Evolutionary conservation across 192 early-diverging fungal genomes (phyloP), one percentile per base, ranked within the genome.

Genomic region (Coemansia sp.): DNA sequence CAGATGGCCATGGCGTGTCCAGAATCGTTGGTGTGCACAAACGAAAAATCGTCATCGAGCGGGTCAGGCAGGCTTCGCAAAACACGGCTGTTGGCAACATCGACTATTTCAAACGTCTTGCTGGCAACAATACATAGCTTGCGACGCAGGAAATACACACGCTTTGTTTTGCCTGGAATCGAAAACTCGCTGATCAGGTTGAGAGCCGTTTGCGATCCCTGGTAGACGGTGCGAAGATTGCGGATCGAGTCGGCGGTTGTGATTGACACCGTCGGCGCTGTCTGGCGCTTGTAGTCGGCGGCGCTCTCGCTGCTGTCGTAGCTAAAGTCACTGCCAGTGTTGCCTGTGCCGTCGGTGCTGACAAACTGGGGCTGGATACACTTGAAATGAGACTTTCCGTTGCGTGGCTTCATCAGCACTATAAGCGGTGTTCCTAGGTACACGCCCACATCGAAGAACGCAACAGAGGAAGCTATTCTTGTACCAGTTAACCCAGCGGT

Each of bases 31-130:
- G 30, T 34, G 12, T 73, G 68, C 14, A 81, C 56, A 63, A 81
- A 81, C 36, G 74, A 81, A 70, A 81, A 76, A 67, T 81, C 79
- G 50, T 75, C 73, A 61, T 81, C 79, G 34, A 82, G 63, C 22
- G 69, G 70, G 16, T 76, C 75, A 1, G 79, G 79, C 12, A 82
- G 51, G 29, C 60, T 71, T 36, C 73, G 74, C 17, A 76, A 57
- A 30, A 73, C 54, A 4, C 68, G 64, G 22, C 67, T 69, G 36
- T 65, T 71, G 31, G 73, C 75, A 8, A 82, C 78, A 70, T 97
- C 91, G n/a, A 98, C 92, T 63, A 98, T 85, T 67, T 98, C 94
- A 73, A 98, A 96, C n/a, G 94, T 91, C 67, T 93, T 92, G 18
- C 85, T 75, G 69, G 92, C 92, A 31, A 93, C 94, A 7, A 98